Evolutionary conservation across 2,329 filamentous ascomycete genomes (phyloP).

Genomic region (Incumbomyces lentus): DNA sequence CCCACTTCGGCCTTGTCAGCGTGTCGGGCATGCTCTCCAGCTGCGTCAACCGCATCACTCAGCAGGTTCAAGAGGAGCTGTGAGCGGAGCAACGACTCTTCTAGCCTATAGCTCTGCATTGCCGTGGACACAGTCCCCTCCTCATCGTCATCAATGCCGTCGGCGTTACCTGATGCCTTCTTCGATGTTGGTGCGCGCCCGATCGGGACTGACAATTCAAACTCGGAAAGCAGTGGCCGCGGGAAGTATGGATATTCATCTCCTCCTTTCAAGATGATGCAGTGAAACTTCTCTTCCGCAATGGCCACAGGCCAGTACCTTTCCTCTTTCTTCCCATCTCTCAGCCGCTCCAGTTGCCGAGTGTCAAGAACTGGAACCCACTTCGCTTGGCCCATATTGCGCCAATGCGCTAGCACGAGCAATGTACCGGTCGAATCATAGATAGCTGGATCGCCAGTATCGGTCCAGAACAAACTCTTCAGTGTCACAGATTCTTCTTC

Average conservation of each 20-base stretch:
- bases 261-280: conserved; percentile 94
- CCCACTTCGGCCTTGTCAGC: conserved; percentile 58
- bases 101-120: conserved; percentile 45
- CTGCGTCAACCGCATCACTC: conserved; percentile 61
- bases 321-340: conserved; percentile 76
- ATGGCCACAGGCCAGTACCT: conserved; percentile 93
- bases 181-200: conserved; percentile 39
- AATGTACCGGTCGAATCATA: conserved; percentile 89
- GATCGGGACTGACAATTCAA: conserved; percentile 80
- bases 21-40: conserved; percentile 41
- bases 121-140: conserved; percentile 21
- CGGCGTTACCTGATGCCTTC: conserved; percentile 16
- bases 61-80: conserved; percentile 63
- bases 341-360: conserved; percentile 67
- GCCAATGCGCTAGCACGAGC: conserved; percentile 83
- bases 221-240: conserved; percentile 79
- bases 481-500: conserved; percentile 53
- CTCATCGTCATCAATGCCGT: conserved; percentile 15
- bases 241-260: conserved; percentile 92
- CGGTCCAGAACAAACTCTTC: conserved; percentile 82
- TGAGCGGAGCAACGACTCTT: conserved; percentile 71
- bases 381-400: conserved; percentile 67
- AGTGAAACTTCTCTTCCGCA: conserved; percentile 85
- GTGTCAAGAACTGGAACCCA: conserved; percentile 95
- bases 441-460: conserved; percentile 88